A percentile compares a stretch with the other conserved stretches of the same genome.
These are phyloP conservation scores for Mucor saturninus DNA, from an alignment of 371 early-diverging fungal genomes.

Conservation along the genomic window DNA sequence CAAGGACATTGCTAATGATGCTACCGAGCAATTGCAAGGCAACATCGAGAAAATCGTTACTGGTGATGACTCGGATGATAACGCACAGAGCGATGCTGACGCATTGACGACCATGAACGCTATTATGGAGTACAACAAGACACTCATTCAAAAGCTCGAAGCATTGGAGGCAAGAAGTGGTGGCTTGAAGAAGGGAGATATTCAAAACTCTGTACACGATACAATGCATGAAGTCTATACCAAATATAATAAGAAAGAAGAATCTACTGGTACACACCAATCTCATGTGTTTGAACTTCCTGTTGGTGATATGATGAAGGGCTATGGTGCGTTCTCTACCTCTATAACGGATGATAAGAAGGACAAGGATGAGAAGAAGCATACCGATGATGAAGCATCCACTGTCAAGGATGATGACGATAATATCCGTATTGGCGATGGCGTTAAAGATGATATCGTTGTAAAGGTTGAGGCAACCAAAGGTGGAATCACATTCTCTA, in stretches of 20 bases:
- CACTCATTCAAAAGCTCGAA: constrained; percentile 10
- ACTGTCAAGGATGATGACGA: constrained; percentile 9
- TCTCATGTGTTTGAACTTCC: constrained; percentile 30
- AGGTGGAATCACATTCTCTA: constrained; percentile 30
- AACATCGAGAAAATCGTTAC: not conserved
- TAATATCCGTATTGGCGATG: constrained; percentile 15
- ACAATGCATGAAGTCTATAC: constrained; percentile 13
- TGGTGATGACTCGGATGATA: constrained; percentile 3
- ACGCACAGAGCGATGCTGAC: constrained; percentile 1
- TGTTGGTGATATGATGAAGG: constrained; percentile 24
- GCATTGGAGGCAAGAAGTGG: constrained; percentile 8
- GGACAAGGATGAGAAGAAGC: constrained; percentile 21
- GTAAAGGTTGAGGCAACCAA: constrained; percentile 40
- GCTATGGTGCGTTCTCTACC: constrained; percentile 17
- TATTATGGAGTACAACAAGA: constrained; percentile 33
- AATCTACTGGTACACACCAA: constrained; percentile 11
- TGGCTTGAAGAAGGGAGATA: constrained; percentile 5
- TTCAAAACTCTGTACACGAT: constrained; percentile 13
- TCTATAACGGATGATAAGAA: constrained; percentile 10
- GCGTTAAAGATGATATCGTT: constrained; percentile 33
- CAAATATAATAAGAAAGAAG: constrained; percentile 13
- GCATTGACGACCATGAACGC: constrained; percentile 24
- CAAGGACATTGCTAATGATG: not conserved
- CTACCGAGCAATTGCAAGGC: not conserved
- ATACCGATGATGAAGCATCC: constrained; percentile 16